Percentiles rank a stretch among this genome's conserved stretches.
These are phyloP conservation scores for Leccinum disarticulatum DNA, from an alignment of 768 basidiomycete species.

Conservation along the genomic window DNA sequence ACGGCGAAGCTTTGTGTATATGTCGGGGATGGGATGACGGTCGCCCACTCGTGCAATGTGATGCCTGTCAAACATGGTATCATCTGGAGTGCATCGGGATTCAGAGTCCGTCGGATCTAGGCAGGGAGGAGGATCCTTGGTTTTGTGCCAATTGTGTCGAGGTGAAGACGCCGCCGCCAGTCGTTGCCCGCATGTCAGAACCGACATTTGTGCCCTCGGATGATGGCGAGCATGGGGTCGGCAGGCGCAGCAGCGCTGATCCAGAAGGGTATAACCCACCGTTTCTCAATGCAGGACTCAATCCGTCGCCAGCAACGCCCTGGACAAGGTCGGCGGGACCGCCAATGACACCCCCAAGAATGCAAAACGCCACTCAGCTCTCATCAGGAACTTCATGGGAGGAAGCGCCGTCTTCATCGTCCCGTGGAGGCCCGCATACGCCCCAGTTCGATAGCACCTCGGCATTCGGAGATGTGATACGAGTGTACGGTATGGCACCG, in stretches of 20 bases:
- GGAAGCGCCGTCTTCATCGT: conserved; percentile 43
- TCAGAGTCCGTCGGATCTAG: conserved; percentile 58
- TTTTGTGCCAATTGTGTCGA: conserved; percentile 60
- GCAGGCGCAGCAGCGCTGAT: conserved; percentile 10
- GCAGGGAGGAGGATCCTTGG: conserved; percentile 79
- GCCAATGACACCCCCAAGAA: conserved; percentile 52
- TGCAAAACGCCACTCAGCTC: conserved; percentile 28
- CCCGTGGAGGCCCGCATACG: conserved; percentile 53
- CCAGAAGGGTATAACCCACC: conserved; percentile 51
- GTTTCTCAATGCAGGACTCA: conserved; percentile 53
- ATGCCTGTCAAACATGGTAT: conserved; percentile 78
- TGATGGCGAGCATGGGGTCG: conserved; percentile 33
- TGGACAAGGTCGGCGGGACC: conserved; percentile 41
- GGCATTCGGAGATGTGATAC: conserved; percentile 36
- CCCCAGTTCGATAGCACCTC: conserved; percentile 42
- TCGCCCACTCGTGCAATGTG: conserved; percentile 79
- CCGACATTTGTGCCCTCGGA: conserved; percentile 73
- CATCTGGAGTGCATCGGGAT: conserved; percentile 82
- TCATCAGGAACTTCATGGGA: conserved; percentile 44
- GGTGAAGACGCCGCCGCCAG: conserved; percentile 41
- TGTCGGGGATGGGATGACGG: conserved; percentile 70
- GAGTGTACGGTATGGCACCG: conserved; percentile 41
- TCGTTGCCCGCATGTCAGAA: conserved; percentile 38
- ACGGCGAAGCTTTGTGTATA: conserved; percentile 59
- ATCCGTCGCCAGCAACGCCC: conserved; percentile 54